Conservation (phyloP, 2,329 filamentous ascomycete genomes). For the Aspergillus ochraceoroseus region DNA sequence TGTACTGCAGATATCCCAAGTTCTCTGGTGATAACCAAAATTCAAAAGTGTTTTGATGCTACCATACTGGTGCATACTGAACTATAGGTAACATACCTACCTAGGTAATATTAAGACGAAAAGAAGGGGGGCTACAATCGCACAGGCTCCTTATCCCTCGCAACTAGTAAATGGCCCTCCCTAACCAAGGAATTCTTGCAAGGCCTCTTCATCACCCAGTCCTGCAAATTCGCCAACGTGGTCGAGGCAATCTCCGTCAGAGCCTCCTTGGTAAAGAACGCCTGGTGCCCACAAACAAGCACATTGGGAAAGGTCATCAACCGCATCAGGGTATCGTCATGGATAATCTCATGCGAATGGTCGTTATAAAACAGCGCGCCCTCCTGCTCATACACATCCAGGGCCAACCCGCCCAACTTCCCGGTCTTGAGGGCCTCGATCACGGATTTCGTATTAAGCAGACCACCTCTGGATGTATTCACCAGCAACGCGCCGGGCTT, state of each 20-base stretch:
- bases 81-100: no score
- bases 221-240: constrained; percentile 54
- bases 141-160: constrained; percentile 27
- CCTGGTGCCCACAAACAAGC: constrained; percentile 63
- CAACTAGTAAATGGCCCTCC: constrained; percentile 28
- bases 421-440: constrained; percentile 57
- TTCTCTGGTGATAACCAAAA: no score
- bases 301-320: constrained; percentile 66
- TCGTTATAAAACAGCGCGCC: constrained; percentile 58
- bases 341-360: constrained; percentile 59
- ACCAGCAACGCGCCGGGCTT: constrained; percentile 59
- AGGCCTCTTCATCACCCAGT: constrained; percentile 25
- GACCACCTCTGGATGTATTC: constrained; percentile 61
- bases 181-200: constrained; percentile 32
- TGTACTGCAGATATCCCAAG: no score
- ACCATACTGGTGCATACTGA: no score
- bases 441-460: constrained; percentile 58
- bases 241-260: constrained; percentile 59
- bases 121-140: no score
- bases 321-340: constrained; percentile 62
- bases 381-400: constrained; percentile 66
- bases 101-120: no score
- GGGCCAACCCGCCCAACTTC: constrained; percentile 58
- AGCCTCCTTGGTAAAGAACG: constrained; percentile 64
- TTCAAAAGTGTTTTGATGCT: no score